These are phyloP conservation scores for Mitragyna speciosa DNA, from an alignment of 257 asterid species.

Conservation along the genomic window DNA sequence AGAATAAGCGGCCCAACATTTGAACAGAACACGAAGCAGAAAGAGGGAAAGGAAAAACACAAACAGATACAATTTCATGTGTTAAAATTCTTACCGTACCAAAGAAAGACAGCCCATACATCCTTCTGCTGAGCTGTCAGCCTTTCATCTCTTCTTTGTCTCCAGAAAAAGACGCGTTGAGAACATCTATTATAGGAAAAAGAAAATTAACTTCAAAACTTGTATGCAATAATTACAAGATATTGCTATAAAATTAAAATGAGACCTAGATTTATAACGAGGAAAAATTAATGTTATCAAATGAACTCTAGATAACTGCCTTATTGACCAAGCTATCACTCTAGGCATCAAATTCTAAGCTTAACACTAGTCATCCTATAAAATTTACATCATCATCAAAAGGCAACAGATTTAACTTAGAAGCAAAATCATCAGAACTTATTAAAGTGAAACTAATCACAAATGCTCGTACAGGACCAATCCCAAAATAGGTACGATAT, in stretches of 20 bases:
- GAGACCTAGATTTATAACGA: constrained; percentile 12
- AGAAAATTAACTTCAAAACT: constrained; percentile 17
- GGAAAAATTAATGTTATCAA: background rate
- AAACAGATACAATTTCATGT: constrained; percentile 11
- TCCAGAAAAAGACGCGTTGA: constrained; percentile 26
- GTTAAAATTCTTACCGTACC: constrained; percentile 23
- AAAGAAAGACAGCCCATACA: constrained; percentile 21
- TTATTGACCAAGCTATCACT: background rate
- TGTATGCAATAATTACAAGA: constrained; percentile 4
- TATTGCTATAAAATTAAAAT: constrained; percentile 13
- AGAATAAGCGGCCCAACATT: background rate
- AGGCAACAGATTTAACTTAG: background rate
- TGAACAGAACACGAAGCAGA: background rate
- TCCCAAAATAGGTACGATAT: background rate
- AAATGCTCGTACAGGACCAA: background rate
- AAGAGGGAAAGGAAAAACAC: background rate
- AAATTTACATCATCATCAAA: background rate
- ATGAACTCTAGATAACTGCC: background rate
- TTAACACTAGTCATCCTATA: background rate
- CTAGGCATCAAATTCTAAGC: background rate
- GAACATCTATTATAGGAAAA: constrained; percentile 27
- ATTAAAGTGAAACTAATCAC: background rate
- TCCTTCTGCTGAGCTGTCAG: constrained; percentile 24
- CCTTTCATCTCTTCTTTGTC: constrained; percentile 30
- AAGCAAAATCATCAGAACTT: background rate